These are phyloP conservation scores for Penicillium turbatum DNA, from an alignment of 495 filamentous ascomycete species.

Conservation along the genomic window DNA sequence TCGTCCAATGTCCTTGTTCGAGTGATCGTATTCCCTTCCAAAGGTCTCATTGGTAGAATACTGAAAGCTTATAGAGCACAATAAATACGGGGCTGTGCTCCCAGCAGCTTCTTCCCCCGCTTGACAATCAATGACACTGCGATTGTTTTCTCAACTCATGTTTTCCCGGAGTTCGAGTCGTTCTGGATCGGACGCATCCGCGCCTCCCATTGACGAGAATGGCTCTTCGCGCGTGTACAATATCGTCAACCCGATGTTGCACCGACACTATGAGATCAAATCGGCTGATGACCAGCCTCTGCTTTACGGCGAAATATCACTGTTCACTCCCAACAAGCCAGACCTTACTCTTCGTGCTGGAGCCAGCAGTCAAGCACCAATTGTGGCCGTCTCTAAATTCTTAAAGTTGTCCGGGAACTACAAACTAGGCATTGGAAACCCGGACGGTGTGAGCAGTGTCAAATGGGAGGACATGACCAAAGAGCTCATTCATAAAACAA, in stretches of 20 bases:
- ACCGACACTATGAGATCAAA: conserved; percentile 18
- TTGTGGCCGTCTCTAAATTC: conserved; percentile 24
- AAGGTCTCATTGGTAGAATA: conserved; percentile 1
- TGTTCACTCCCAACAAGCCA: conserved; percentile 17
- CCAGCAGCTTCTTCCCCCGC: background rate
- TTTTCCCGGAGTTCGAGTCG: background rate
- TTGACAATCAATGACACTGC: background rate
- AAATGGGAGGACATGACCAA: conserved; percentile 27
- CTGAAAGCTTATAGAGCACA: background rate
- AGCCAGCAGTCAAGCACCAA: conserved; percentile 8
- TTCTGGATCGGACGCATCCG: conserved; percentile 8
- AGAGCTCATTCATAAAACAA: conserved; percentile 7
- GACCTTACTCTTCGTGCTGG: conserved; percentile 22
- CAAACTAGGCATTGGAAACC: conserved; percentile 21
- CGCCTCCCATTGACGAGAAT: conserved; percentile 1
- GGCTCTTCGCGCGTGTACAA: conserved; percentile 7
- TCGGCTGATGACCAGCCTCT: conserved; percentile 8
- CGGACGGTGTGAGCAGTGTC: conserved; percentile 9
- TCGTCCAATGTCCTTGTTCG: background rate
- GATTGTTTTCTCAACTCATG: background rate
- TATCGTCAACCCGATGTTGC: conserved; percentile 12
- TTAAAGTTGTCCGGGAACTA: conserved; percentile 13
- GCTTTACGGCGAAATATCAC: conserved; percentile 14
- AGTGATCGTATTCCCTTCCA: background rate
- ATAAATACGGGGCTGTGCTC: background rate